Conservation (phyloP, 768 basidiomycete genomes). For the Basidioascus undulatus region DNA sequence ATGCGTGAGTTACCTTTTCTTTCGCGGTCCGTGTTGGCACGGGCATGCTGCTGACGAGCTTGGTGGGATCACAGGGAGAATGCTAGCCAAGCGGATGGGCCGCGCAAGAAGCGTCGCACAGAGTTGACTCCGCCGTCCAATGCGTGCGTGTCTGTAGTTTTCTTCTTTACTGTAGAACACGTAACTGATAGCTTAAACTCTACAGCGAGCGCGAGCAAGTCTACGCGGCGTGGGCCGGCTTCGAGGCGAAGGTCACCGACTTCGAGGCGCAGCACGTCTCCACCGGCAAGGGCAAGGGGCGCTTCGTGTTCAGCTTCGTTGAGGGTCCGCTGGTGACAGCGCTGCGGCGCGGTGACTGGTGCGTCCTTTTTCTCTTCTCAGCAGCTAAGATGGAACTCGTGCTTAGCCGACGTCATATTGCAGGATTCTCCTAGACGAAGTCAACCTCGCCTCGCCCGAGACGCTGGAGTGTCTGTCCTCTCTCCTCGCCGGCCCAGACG, state of each 20-base stretch:
- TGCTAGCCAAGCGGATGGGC: conserved; percentile 20
- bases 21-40: neutral
- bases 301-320: conserved; percentile 80
- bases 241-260: conserved; percentile 40
- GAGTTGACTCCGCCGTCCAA: too few species aligned
- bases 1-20: conserved; percentile 3
- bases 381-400: neutral
- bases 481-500: conserved; percentile 58
- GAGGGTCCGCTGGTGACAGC: conserved; percentile 92
- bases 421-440: conserved; percentile 87
- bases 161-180: too few species aligned
- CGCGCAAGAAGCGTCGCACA: conserved; percentile 11
- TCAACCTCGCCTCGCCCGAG: conserved; percentile 82
- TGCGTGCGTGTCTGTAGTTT: too few species aligned
- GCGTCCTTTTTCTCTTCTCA: conserved; percentile 16
- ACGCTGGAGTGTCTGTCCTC: conserved; percentile 77
- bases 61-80: conserved; percentile 24
- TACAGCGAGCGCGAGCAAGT: conserved; percentile 5
- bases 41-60: neutral
- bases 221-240: conserved; percentile 33
- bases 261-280: conserved; percentile 75
- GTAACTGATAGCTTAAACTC: too few species aligned
- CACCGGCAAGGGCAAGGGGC: conserved; percentile 35
- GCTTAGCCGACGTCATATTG: neutral
- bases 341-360: conserved; percentile 74